Evolutionary conservation across 2,329 filamentous ascomycete genomes (phyloP).

Genomic region (Lizonia empirigonia): DNA sequence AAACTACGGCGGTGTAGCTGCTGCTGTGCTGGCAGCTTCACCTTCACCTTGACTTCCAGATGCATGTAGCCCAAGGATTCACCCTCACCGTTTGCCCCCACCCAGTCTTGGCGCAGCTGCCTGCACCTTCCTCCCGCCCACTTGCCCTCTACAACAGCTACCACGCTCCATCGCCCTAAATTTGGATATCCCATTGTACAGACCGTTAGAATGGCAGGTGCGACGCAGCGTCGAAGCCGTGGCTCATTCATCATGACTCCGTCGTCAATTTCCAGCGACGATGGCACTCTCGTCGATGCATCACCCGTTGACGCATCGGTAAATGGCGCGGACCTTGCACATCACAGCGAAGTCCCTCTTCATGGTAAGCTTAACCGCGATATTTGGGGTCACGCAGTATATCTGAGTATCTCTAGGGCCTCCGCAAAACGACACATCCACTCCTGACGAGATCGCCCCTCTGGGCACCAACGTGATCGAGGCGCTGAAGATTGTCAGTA

Average conservation of each 20-base stretch:
- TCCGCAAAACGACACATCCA: neutral
- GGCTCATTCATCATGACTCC: neutral
- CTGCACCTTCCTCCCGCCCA: neutral
- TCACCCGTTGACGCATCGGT: neutral
- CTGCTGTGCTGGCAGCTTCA: neutral
- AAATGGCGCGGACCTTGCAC: neutral
- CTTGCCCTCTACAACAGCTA: neutral
- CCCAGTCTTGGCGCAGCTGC: conserved; percentile 1
- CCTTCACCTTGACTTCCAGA: neutral
- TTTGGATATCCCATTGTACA: neutral
- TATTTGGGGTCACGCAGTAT: neutral
- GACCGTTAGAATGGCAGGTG: neutral
- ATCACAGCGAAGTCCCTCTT: neutral
- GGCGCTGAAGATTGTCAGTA: conserved; percentile 67
- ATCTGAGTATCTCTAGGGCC: neutral
- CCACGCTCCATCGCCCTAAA: neutral
- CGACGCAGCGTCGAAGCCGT: neutral
- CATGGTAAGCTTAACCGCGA: neutral
- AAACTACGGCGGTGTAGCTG: too few relatives aligned
- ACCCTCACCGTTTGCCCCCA: conserved; percentile 2
- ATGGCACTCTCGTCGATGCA: neutral
- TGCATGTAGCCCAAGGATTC: neutral
- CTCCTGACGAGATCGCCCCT: conserved; percentile 16
- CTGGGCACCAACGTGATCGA: conserved; percentile 69
- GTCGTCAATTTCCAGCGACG: neutral